phyloP scores from a whole-genome alignment of 306 rosid species.

The Ochetophila trinervis region DNA sequence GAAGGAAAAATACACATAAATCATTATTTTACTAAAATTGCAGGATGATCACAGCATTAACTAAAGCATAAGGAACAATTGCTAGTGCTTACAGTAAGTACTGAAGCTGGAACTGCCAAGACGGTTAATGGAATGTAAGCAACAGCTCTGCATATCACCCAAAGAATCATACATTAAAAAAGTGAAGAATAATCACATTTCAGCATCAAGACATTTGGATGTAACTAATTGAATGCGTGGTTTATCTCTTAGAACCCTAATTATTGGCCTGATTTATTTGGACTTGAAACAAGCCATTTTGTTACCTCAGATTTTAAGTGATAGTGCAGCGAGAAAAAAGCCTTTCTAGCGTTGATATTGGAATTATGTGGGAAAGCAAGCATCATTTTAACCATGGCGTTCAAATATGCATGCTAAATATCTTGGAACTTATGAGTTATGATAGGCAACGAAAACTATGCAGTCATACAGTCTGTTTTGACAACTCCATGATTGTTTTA shows the following conservation, averaged over 20 bases:
- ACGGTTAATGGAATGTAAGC: constrained; percentile 87
- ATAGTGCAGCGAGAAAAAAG: no score
- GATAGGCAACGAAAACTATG: no score
- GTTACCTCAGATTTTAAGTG: no score
- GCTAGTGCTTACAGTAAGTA: constrained; percentile 57
- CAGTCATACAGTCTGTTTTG: no score
- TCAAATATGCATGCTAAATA: no score
- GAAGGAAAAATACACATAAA: not conserved
- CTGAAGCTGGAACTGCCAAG: constrained; percentile 89
- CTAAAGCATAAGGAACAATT: not conserved
- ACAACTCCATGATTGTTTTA: no score
- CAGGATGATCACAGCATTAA: constrained; percentile 1
- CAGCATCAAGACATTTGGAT: not conserved
- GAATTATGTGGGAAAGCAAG: no score
- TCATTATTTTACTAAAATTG: not conserved
- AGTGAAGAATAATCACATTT: not conserved
- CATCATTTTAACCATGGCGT: no score
- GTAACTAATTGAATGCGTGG: not conserved
- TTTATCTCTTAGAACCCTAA: not conserved
- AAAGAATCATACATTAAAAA: constrained; percentile 8
- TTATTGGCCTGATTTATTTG: not conserved
- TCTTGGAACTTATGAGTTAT: no score
- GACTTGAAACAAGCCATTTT: no score
- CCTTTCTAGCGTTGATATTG: no score
- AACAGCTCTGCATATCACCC: constrained; percentile 52